phyloP scores from a whole-genome alignment of 2,329 filamentous ascomycete species.

The Ceratocystis cubensis region DNA sequence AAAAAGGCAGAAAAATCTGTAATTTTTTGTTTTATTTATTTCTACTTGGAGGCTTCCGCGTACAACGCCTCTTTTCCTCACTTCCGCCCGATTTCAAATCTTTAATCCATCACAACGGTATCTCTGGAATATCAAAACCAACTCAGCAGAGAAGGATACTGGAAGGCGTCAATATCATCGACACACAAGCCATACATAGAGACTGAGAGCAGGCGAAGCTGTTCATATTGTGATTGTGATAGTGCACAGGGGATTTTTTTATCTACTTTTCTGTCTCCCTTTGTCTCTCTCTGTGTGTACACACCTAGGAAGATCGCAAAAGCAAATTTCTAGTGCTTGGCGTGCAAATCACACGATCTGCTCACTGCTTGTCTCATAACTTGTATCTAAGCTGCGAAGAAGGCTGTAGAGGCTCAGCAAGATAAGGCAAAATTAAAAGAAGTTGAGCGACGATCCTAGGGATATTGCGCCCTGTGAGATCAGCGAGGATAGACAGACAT shows the following conservation, averaged over 20 bases:
- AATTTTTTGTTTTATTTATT: not conserved
- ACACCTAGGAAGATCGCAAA: not conserved
- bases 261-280: not conserved
- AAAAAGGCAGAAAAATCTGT: not conserved
- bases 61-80: not conserved
- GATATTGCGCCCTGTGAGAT: not conserved
- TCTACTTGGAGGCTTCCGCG: not conserved
- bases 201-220: not conserved
- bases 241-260: not conserved
- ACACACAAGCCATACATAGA: not conserved
- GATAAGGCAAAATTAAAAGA: not conserved
- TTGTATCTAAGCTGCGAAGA: not conserved
- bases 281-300: not conserved
- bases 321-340: not conserved
- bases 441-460: not conserved
- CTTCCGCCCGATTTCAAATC: not conserved
- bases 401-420: not conserved
- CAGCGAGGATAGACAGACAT: not conserved
- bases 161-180: not conserved
- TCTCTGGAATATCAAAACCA: not conserved
- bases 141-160: not conserved
- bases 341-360: not conserved
- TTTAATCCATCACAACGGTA: too few relatives aligned
- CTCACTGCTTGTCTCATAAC: not conserved
- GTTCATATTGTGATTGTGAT: too few relatives aligned